Evolutionary conservation across 2,329 filamentous ascomycete genomes (phyloP).

Genomic region (Sporothrix brasiliensis): DNA sequence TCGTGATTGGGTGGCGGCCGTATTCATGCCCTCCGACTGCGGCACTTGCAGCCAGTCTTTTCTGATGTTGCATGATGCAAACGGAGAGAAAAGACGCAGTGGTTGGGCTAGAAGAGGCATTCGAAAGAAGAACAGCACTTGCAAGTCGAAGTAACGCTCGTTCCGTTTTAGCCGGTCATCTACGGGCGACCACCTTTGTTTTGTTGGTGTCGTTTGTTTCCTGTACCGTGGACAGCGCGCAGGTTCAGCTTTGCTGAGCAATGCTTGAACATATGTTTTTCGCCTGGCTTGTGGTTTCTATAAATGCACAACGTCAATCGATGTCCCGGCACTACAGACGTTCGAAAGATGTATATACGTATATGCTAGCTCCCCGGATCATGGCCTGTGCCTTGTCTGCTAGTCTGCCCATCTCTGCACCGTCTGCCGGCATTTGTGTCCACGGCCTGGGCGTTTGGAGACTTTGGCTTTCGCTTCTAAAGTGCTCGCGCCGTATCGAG

Average conservation of each 20-base stretch:
- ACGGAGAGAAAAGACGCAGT: not conserved
- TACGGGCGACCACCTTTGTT: not conserved
- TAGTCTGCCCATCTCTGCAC: not conserved
- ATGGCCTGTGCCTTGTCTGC: conserved; percentile 16
- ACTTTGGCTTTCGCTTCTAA: too few species aligned
- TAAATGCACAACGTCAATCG: not conserved
- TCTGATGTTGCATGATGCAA: not conserved
- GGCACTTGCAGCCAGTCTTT: not conserved
- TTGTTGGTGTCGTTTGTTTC: not conserved
- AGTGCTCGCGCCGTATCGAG: not conserved
- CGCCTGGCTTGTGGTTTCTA: not conserved
- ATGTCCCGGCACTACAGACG: not conserved
- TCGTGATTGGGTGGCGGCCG: not conserved
- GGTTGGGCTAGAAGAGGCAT: not conserved
- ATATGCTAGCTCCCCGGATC: not conserved
- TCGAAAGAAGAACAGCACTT: not conserved
- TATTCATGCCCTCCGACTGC: conserved; percentile 3
- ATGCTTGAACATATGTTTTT: not conserved
- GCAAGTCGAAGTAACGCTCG: not conserved
- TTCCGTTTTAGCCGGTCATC: conserved; percentile 5
- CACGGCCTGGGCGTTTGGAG: not conserved
- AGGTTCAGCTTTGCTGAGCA: too few species aligned
- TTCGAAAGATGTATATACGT: not conserved
- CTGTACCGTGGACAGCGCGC: not conserved
- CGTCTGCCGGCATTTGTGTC: not conserved